Evolutionary conservation across 192 early-diverging fungal species (phyloP).

Genomic region (Podila horticola): DNA sequence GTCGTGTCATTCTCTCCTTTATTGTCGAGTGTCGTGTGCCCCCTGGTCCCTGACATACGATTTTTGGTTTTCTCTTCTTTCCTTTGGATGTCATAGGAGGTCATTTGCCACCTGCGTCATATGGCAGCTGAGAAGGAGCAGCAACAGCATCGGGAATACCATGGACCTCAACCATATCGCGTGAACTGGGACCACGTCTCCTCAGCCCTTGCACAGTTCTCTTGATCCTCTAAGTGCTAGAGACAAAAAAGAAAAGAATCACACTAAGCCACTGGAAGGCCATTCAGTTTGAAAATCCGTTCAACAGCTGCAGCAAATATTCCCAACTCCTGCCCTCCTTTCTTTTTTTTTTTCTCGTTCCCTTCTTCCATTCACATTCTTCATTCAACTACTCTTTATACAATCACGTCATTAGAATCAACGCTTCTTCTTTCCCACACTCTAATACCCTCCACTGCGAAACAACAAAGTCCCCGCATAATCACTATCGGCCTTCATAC

Average conservation of each 20-base stretch:
- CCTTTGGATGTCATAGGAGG: not conserved
- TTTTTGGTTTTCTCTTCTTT: not conserved
- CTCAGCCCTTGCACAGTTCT: not conserved
- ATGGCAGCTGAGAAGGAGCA: not conserved
- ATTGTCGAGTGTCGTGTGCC: no score
- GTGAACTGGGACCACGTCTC: not conserved
- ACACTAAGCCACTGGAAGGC: not conserved
- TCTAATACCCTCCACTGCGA: constrained; percentile 2
- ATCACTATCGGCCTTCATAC: not conserved
- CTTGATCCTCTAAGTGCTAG: not conserved
- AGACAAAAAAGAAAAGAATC: not conserved
- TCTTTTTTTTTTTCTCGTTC: constrained; percentile 5
- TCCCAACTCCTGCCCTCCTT: constrained; percentile 1
- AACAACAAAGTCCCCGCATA: not conserved
- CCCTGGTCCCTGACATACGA: not conserved
- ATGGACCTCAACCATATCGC: not conserved
- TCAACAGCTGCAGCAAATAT: no score
- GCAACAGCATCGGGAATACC: not conserved
- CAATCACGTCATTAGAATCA: not conserved
- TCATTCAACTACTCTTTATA: not conserved
- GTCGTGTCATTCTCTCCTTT: no score
- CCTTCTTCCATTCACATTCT: not conserved
- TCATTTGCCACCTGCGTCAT: constrained; percentile 1
- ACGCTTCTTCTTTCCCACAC: constrained; percentile 3
- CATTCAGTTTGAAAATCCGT: no score